Percentiles rank a stretch among this genome's conserved stretches.
Conservation (phyloP, 768 basidiomycete genomes). For the Nidularia sp. region DNA sequence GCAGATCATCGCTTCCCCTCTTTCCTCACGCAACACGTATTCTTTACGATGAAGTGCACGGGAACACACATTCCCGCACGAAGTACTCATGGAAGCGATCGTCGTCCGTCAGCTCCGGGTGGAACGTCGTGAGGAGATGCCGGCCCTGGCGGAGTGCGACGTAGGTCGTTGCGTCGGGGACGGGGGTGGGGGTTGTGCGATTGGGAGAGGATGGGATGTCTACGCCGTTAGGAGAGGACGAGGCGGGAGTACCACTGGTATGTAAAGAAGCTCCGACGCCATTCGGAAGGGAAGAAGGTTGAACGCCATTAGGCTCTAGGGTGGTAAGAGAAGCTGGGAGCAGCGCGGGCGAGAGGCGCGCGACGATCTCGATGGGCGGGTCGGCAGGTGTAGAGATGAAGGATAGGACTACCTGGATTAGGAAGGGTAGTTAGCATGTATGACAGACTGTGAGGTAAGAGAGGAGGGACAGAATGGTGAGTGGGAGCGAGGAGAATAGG, state of each 20-base stretch:
- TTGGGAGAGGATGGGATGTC: too few species aligned
- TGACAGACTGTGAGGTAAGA: too few species aligned
- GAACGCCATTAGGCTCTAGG: too few species aligned
- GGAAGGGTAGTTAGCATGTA: background rate
- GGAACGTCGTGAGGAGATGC: slow-evolving; percentile 87
- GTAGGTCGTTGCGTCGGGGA: slow-evolving; percentile 56
- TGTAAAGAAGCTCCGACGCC: too few species aligned
- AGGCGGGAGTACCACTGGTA: slow-evolving; percentile 17
- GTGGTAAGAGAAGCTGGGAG: slow-evolving; percentile 26
- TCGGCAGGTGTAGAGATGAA: slow-evolving; percentile 43
- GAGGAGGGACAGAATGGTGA: background rate
- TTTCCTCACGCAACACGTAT: background rate
- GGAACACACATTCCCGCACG: slow-evolving; percentile 65
- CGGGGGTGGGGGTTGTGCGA: slow-evolving; percentile 21
- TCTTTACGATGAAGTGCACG: slow-evolving; percentile 5
- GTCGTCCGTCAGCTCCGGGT: slow-evolving; percentile 89
- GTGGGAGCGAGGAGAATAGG: background rate
- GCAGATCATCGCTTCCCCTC: too few species aligned
- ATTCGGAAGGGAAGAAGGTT: too few species aligned
- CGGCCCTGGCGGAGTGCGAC: slow-evolving; percentile 85
- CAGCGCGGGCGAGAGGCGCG: slow-evolving; percentile 55
- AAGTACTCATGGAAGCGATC: slow-evolving; percentile 91
- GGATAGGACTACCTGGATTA: slow-evolving; percentile 56
- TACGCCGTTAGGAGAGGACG: slow-evolving; percentile 4
- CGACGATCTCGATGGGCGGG: slow-evolving; percentile 65